Conservation (phyloP, 495 filamentous ascomycete genomes). For the Trichoderma reesei region DNA sequence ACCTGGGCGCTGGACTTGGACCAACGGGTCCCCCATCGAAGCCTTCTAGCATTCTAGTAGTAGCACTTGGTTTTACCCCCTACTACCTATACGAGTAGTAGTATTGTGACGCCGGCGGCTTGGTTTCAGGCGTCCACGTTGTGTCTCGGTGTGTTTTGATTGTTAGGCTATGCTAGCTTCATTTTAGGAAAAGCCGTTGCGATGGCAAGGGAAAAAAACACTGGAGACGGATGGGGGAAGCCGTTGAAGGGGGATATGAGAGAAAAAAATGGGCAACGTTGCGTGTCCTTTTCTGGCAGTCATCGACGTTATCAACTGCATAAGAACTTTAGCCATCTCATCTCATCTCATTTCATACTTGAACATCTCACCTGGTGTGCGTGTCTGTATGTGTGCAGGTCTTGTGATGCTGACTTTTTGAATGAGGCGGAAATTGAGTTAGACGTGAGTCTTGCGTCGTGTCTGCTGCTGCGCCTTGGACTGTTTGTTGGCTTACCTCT, state of each 20-base stretch:
- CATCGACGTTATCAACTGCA: too few species aligned
- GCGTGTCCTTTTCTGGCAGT: neutral
- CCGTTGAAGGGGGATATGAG: neutral
- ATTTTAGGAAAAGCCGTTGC: neutral
- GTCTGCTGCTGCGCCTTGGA: neutral
- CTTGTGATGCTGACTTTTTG: neutral
- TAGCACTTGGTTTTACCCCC: neutral
- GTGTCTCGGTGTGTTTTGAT: neutral
- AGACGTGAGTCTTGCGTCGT: neutral
- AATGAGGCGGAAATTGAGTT: neutral
- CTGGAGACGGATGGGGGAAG: neutral
- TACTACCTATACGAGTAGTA: neutral
- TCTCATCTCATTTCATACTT: too few species aligned
- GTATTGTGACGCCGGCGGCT: neutral
- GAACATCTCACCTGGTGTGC: neutral
- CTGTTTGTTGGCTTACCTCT: neutral
- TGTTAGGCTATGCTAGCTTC: neutral
- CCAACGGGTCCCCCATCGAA: neutral
- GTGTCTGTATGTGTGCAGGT: neutral
- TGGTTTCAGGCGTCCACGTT: neutral
- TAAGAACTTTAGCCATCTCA: too few species aligned
- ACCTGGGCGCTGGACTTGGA: neutral
- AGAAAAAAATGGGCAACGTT: neutral
- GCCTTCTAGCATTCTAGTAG: too few species aligned
- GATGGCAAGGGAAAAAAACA: neutral